A percentile compares a stretch with the other conserved stretches of the same genome.
Evolutionary conservation across 441 rosid species (phyloP).

Genomic region (Jatropha multifida): DNA sequence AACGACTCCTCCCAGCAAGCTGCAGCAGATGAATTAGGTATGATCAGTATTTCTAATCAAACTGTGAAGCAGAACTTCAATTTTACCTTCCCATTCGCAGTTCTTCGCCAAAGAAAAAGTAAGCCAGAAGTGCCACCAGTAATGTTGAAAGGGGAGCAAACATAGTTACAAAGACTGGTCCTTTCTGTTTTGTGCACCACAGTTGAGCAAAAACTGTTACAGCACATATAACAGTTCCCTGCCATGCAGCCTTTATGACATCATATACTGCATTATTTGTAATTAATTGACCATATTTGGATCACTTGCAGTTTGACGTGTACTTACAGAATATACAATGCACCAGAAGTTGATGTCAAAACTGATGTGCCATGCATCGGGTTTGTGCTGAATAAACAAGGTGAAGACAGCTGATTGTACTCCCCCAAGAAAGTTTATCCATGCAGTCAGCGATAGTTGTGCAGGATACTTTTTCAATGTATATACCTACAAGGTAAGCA

Average conservation of each 20-base stretch:
- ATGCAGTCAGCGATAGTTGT: slow-evolving; percentile 41
- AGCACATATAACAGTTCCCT: slow-evolving; percentile 44
- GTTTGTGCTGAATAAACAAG: slow-evolving; percentile 29
- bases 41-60: background rate
- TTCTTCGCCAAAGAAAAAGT: slow-evolving; percentile 51
- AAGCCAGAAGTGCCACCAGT: slow-evolving; percentile 41
- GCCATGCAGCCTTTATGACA: slow-evolving; percentile 11
- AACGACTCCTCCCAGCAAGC: slow-evolving; percentile 36
- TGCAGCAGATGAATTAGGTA: slow-evolving; percentile 20
- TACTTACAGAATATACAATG: slow-evolving; percentile 41
- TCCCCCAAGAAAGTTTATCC: slow-evolving; percentile 43
- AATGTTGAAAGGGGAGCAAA: slow-evolving; percentile 47
- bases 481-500: slow-evolving; percentile 30
- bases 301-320: background rate
- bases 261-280: background rate
- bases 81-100: slow-evolving; percentile 41
- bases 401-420: slow-evolving; percentile 46
- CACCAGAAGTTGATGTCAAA: slow-evolving; percentile 37
- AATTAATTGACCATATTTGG: background rate
- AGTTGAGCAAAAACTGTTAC: slow-evolving; percentile 33
- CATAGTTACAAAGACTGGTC: slow-evolving; percentile 54
- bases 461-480: slow-evolving; percentile 47
- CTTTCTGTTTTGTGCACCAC: slow-evolving; percentile 51
- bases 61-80: background rate
- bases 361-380: slow-evolving; percentile 39